Base-by-base conservation (phyloP, 208 protist species). In the Leptomonas pyrrhocoris region DNA sequence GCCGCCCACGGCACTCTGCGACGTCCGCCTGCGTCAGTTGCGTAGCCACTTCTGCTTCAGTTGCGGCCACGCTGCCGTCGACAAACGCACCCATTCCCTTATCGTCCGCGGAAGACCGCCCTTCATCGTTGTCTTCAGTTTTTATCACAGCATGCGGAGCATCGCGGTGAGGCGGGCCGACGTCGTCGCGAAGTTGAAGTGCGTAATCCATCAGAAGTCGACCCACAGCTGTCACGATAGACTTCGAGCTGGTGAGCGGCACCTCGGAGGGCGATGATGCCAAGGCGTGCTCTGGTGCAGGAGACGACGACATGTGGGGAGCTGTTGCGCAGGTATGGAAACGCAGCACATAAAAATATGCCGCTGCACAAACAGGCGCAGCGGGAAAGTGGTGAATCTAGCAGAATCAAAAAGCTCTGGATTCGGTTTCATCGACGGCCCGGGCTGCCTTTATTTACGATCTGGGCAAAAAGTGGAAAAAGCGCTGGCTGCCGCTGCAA, bases 161-260 rank as follows among this genome's bases (percentile, higher is more conserved):
- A 6, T n/a, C 19, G 3, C 2, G 42, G 23, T 48, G 28, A 16
- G 66, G 58, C 13, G 74, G 64, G 2, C 58, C 68, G 9, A 80
- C 61, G 42, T 83, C 81, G n/a, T 87, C 85, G 16, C 79, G 72
- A 4, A 82, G 68, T 58, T 90, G 85, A 25, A 73, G 46, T 8
- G 65, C 77, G 71, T 85, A 90, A 45, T 90, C 81, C 7, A 42
- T 48, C 16, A 87, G 59, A 30, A 90, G 62, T 19, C 69, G 76
- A 0, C 75, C 46, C 13, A 90, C 68, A 11, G 73, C 40, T 7
- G 67, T 13, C 13, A 62, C n/a, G 25, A 76, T 64, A 0, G 59
- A 25, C 5, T 7, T 3, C 9, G 67, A 55, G 18, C 13, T 55
- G 6, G 60, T 43, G 46, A 23, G 13, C 13, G 60, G 1, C 16